Evolutionary conservation across 2,329 filamentous ascomycete genomes (phyloP), one percentile per base, ranked within the genome.

Genomic region (Hymenoscyphus fructigenus): DNA sequence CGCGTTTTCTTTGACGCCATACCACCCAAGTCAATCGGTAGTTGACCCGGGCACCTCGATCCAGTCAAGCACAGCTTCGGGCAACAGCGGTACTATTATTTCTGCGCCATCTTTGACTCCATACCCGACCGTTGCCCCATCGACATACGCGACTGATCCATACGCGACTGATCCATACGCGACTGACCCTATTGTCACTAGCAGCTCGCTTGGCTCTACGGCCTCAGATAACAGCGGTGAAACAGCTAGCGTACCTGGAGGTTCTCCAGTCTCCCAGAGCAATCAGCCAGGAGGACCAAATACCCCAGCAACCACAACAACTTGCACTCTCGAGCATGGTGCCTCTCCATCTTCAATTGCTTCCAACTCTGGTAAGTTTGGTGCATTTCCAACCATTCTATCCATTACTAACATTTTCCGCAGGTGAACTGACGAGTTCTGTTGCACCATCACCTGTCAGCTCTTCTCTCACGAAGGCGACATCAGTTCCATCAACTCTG

Each of bases 401-500:
- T 7, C n/a, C 7, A 20, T n/a, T 26, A 20, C 17, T 50, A 29
- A 20, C 28, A 60, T 53, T 23, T 7, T 32, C 41, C 41, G 5
- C 47, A 50, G 38, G 36, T n/a, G 15, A 32, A 50, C 6, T 36
- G 12, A 32, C 23, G 4, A 34, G 38, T 26, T 32, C 59, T 9
- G 14, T 23, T 28, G 55, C 26, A 6, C 60, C 50, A 29, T 14
- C 56, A 7, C 47, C 57, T 29, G 29, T 50, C 7, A 41, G 50
- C 15, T 9, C 59, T 15, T 53, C 63, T 5, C 47, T 38, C 26
- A 61, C 60, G 17, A 41, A 34, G 53, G 14, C 55, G 41, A 29
- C n/a, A n/a, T 62, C 57, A 20, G 34, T 56, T 32, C 62, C 62
- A 50, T 68, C 66, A 23, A 69, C 68, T 1, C 63, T 69, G 36